phyloP scores from a whole-genome alignment of 441 rosid species.

The Erysimum pusillum region DNA sequence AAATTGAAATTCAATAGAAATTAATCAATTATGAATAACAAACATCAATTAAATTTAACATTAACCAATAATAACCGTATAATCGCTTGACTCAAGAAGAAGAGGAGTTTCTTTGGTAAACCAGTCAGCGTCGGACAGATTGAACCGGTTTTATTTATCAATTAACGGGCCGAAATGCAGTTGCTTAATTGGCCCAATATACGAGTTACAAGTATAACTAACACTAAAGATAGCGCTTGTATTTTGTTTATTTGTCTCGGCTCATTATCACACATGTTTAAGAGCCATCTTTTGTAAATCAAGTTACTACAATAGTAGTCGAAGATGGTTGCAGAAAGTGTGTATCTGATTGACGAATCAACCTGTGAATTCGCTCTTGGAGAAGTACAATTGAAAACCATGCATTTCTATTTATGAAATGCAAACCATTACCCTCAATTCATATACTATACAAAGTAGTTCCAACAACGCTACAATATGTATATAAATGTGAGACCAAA shows the following conservation, averaged over 20 bases:
- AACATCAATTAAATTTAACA: neutral
- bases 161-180: neutral
- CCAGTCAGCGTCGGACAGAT: neutral
- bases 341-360: neutral
- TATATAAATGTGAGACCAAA: conserved; percentile 34
- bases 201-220: too few species aligned
- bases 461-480: conserved; percentile 36
- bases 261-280: neutral
- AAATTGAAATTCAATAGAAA: neutral
- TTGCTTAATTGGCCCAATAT: neutral
- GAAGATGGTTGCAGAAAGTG: neutral
- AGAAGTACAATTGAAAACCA: conserved; percentile 16
- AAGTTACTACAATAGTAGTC: neutral
- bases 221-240: too few species aligned
- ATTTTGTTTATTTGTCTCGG: too few species aligned
- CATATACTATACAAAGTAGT: conserved; percentile 46
- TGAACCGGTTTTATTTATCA: neutral
- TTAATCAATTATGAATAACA: neutral
- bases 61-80: neutral
- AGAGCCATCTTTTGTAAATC: neutral
- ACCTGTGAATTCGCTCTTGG: neutral
- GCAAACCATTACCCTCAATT: conserved; percentile 33
- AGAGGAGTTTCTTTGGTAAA: neutral
- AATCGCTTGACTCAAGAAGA: neutral
- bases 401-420: conserved; percentile 32